These are phyloP conservation scores for Coniosporium apollinis DNA, from an alignment of 495 filamentous ascomycete genomes.

Conservation along the genomic window DNA sequence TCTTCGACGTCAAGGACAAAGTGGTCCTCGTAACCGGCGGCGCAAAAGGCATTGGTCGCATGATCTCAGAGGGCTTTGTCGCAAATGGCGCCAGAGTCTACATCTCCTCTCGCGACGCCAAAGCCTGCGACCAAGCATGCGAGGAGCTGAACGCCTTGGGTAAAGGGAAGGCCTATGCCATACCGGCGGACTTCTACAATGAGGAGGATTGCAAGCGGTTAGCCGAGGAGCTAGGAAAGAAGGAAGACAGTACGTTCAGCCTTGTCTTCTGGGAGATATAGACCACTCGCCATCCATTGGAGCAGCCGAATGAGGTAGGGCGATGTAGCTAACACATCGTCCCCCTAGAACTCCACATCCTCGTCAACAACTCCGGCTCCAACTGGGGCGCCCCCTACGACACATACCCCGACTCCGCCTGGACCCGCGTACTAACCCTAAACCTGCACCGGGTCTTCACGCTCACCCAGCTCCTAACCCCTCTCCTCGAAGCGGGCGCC, in stretches of 20 bases:
- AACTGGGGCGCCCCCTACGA: constrained; percentile 54
- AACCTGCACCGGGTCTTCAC: constrained; percentile 73
- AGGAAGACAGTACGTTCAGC: constrained; percentile 37
- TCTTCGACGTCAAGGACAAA: constrained; percentile 20
- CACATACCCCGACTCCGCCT: constrained; percentile 50
- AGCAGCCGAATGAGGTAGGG: too few species aligned
- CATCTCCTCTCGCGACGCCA: constrained; percentile 57
- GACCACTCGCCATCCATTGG: neutral
- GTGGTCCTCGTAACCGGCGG: constrained; percentile 21
- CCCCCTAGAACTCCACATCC: constrained; percentile 49
- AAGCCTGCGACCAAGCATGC: constrained; percentile 40
- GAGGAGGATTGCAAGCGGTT: constrained; percentile 50
- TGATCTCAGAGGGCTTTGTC: constrained; percentile 22
- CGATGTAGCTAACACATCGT: too few species aligned
- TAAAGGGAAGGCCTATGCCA: constrained; percentile 43
- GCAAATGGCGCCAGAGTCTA: constrained; percentile 37
- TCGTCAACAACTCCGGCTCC: constrained; percentile 68
- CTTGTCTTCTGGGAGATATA: neutral
- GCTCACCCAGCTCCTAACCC: constrained; percentile 55
- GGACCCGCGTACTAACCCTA: constrained; percentile 56
- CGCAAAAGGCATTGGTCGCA: constrained; percentile 21
- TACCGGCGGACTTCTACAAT: constrained; percentile 58
- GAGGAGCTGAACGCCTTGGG: constrained; percentile 44
- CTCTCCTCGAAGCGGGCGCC: constrained; percentile 44
- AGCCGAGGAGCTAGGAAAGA: constrained; percentile 42